Conservation (phyloP, 2,329 filamentous ascomycete species). For the Dendryphion nanum region DNA sequence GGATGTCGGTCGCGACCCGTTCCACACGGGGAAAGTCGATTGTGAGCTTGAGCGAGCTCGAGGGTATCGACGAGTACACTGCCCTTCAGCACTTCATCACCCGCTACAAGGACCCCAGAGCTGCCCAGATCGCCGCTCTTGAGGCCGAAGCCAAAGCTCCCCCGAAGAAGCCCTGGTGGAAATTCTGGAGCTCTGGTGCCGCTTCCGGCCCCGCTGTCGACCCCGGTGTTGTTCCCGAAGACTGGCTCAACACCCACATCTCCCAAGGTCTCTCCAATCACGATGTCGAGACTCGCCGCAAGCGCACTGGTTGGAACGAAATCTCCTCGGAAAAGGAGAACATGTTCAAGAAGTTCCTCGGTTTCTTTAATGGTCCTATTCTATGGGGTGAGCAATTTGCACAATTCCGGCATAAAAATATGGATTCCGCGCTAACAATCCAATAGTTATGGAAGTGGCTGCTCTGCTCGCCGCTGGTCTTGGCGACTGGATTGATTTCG, state of each 20-base stretch:
- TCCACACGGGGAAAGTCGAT: conserved; percentile 31
- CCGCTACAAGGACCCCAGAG: conserved; percentile 62
- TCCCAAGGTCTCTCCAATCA: conserved; percentile 58
- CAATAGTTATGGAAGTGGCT: conserved; percentile 73
- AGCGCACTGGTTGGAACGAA: conserved; percentile 69
- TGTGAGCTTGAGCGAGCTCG: conserved; percentile 35
- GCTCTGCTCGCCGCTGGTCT: conserved; percentile 72
- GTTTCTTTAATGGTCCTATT: conserved; percentile 74
- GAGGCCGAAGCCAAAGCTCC: conserved; percentile 43
- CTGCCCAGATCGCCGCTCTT: conserved; percentile 40
- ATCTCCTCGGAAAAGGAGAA: conserved; percentile 73
- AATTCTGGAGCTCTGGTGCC: conserved; percentile 50
- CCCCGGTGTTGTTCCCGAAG: conserved; percentile 55
- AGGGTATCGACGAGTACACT: conserved; percentile 61
- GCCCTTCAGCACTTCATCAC: conserved; percentile 67
- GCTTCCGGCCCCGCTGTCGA: conserved; percentile 35
- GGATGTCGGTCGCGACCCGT: conserved; percentile 25
- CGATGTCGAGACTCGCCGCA: conserved; percentile 65
- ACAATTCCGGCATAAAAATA: background rate
- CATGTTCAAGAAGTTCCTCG: conserved; percentile 70
- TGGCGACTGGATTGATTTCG: conserved; percentile 72
- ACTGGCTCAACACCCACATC: conserved; percentile 65
- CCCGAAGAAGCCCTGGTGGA: conserved; percentile 56
- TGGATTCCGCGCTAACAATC: conserved; percentile 5
- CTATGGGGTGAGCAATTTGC: conserved; percentile 63